Evolutionary conservation across 1,284 basidiomycete genomes (phyloP), one percentile per base, ranked within the genome.

Genomic region (Trichosporon sp.): DNA sequence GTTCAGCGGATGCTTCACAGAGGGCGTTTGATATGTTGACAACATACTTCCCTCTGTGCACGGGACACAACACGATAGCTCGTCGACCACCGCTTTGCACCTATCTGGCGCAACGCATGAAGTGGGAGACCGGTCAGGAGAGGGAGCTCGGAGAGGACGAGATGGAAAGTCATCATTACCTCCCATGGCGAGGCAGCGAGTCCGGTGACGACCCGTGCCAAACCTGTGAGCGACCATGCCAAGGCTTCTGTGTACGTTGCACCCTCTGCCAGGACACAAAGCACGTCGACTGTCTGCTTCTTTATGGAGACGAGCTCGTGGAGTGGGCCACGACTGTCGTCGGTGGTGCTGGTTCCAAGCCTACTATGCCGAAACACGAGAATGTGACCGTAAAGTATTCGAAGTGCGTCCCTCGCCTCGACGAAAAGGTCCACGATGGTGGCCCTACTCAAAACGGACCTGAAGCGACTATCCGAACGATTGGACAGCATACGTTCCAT

Each of bases 31-130:
- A 85, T 65, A 81, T 91, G 10, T 82, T 94, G 12, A 80, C 85
- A 4, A 87, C 87, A 1, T 87, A 90, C 73, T 93, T 90, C 89
- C 90, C 91, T 0, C 86, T 86, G 65, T 85, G 88, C 1, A 78
- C 90, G 35, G 92, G 92, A 0, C 92, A 93, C 81, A 84, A 88
- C 61, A 80, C 71, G 2, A 75, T 81, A 37, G 76, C 81, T 1
- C 77, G 80, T 5, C 73, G 80, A 4, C 74, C 77, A 8, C 76
- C 80, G 0, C 65, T 76, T 12, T 63, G 75, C 2, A 78, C 77
- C 1, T 81, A 83, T 46, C 37, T 66, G 8, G 74, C 75, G 3
- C 78, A 78, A 16, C 69, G 73, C 12, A 48, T 67, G 1, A 79
- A 76, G 54, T 80, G 79, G 80, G 78, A 80, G 48, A 78, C 78